phyloP scores from a whole-genome alignment of 2,329 filamentous ascomycete species.

The Sporothrix phasma region DNA sequence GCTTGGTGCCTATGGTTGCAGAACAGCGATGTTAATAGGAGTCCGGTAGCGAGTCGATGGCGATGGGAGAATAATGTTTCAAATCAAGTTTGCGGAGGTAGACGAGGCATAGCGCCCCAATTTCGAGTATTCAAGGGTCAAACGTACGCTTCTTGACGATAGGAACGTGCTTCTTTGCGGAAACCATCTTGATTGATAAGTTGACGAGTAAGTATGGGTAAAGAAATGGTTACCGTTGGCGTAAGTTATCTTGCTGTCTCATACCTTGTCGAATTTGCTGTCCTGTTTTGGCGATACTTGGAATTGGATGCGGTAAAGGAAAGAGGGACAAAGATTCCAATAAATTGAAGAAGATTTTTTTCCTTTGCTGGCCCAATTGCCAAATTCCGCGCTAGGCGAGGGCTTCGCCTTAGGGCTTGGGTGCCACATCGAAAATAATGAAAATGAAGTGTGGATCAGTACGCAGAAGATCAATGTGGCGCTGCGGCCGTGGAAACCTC shows the following conservation, averaged over 20 bases:
- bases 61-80: background rate
- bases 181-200: conserved; percentile 67
- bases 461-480: conserved; percentile 3
- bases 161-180: conserved; percentile 97
- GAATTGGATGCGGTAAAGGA: conserved; percentile 2
- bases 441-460: background rate
- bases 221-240: conserved; percentile 16
- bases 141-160: conserved; percentile 99
- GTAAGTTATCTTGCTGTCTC: background rate
- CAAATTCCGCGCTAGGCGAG: conserved; percentile 10
- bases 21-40: background rate
- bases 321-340: conserved; percentile 1
- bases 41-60: background rate
- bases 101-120: background rate
- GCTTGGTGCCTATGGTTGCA: conserved; percentile 62
- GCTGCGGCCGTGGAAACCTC: background rate
- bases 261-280: conserved; percentile 16
- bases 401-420: conserved; percentile 15
- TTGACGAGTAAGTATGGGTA: conserved; percentile 12
- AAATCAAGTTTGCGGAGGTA: background rate
- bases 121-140: conserved; percentile 6
- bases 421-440: conserved; percentile 9
- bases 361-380: conserved; percentile 9
- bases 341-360: conserved; percentile 14
- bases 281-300: conserved; percentile 11